Conservation (phyloP, 2,329 filamentous ascomycete species). For the Penicillium psychrosexuale region DNA sequence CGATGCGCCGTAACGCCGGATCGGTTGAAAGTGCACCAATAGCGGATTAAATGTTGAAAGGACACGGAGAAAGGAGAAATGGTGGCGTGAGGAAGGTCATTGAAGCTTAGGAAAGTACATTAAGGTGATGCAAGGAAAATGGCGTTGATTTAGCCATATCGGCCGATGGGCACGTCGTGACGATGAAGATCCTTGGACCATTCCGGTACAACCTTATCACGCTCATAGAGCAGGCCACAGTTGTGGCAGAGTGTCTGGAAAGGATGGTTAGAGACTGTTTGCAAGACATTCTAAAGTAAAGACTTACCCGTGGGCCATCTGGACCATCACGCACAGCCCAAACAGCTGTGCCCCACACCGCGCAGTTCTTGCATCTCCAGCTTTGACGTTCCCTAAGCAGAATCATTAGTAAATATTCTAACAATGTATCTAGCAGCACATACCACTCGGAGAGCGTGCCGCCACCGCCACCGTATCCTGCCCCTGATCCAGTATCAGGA, state of each 20-base stretch:
- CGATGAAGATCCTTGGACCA: conserved; percentile 70
- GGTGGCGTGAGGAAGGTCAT: conserved; percentile 6
- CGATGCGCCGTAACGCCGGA: conserved; percentile 2
- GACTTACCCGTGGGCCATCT: conserved; percentile 71
- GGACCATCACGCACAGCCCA: conserved; percentile 96
- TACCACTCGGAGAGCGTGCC: conserved; percentile 64
- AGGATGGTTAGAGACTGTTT: conserved; percentile 17
- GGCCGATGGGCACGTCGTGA: conserved; percentile 40
- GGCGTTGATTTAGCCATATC: conserved; percentile 22
- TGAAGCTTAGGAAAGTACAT: conserved; percentile 9
- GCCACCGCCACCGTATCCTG: conserved; percentile 67
- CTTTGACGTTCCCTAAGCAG: conserved; percentile 63
- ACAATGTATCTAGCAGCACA: conserved; percentile 3
- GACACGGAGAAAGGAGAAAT: not conserved
- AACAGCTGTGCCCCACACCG: conserved; percentile 81
- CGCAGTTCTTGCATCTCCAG: conserved; percentile 88
- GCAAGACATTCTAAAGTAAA: conserved; percentile 1
- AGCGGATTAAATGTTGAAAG: conserved; percentile 2
- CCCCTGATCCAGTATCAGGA: conserved; percentile 62
- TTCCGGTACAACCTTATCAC: conserved; percentile 75
- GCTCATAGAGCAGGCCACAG: conserved; percentile 84
- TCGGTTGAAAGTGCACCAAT: not conserved
- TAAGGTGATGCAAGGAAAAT: not conserved
- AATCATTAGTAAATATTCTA: conserved; percentile 6
- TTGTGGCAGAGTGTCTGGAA: conserved; percentile 82